phyloP scores from a whole-genome alignment of 2,329 filamentous ascomycete species.

The Drechslerella stenobrocha region DNA sequence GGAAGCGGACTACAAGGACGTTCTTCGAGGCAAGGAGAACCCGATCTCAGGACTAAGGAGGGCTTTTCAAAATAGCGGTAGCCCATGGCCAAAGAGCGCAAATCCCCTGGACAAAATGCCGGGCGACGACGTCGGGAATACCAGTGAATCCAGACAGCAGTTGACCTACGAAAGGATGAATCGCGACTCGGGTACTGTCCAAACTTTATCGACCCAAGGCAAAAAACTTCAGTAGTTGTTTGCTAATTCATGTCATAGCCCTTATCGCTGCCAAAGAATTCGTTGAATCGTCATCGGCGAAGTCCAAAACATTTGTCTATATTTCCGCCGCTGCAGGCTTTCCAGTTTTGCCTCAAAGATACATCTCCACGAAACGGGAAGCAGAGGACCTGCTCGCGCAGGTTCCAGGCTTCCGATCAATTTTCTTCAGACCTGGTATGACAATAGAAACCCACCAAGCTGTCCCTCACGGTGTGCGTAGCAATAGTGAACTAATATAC shows the following conservation, averaged over 20 bases:
- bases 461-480: neutral
- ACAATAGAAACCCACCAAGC: neutral
- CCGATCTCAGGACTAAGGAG: conserved; percentile 75
- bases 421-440: conserved; percentile 76
- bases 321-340: conserved; percentile 86
- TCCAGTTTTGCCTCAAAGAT: conserved; percentile 78
- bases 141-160: conserved; percentile 57
- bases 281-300: conserved; percentile 60
- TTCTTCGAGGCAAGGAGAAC: conserved; percentile 79
- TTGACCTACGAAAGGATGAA: conserved; percentile 98
- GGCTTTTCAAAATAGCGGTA: conserved; percentile 73
- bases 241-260: conserved; percentile 60
- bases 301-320: conserved; percentile 73
- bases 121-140: conserved; percentile 64
- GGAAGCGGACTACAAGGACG: conserved; percentile 96
- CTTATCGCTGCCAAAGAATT: conserved; percentile 80
- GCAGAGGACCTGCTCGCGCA: conserved; percentile 77
- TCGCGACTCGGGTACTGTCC: conserved; percentile 67
- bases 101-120: conserved; percentile 66
- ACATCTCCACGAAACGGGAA: conserved; percentile 88
- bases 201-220: neutral
- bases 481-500: conserved; percentile 10
- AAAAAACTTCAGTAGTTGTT: conserved; percentile 6
- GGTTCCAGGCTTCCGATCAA: conserved; percentile 73
- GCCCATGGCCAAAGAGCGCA: conserved; percentile 55